A percentile compares a stretch with the other conserved stretches of the same genome.
phyloP scores from a whole-genome alignment of 2,329 filamentous ascomycete species.

The Ophiostoma pallidulum region DNA sequence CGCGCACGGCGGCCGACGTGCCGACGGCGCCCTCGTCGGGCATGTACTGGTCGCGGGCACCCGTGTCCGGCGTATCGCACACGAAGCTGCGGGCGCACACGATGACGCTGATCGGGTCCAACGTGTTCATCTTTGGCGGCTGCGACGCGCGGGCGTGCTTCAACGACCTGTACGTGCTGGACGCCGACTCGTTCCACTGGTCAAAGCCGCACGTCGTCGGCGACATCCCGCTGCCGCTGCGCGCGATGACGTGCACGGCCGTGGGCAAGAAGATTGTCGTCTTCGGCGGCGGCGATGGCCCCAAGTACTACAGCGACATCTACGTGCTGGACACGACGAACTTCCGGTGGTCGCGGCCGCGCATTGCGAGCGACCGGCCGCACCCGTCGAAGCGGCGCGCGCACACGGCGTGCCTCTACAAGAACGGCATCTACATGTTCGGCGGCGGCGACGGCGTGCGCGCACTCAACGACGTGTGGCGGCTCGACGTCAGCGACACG shows the following conservation, averaged over 20 bases:
- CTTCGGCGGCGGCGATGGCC: constrained; percentile 61
- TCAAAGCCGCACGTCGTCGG: constrained; percentile 55
- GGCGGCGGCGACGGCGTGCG: constrained; percentile 62
- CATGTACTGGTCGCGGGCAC: constrained; percentile 64
- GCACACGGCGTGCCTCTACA: constrained; percentile 62
- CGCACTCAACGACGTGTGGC: constrained; percentile 62
- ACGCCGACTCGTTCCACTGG: constrained; percentile 63
- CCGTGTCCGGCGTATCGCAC: constrained; percentile 52
- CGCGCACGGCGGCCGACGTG: constrained; percentile 49
- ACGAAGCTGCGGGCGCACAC: constrained; percentile 57
- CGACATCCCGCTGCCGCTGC: constrained; percentile 53
- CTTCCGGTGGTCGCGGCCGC: constrained; percentile 56
- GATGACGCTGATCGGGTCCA: constrained; percentile 55
- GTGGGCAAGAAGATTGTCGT: constrained; percentile 60
- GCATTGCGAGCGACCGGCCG: constrained; percentile 44
- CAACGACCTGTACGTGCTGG: constrained; percentile 59
- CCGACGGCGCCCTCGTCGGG: constrained; percentile 55
- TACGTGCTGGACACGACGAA: constrained; percentile 64
- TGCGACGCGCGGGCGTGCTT: constrained; percentile 59
- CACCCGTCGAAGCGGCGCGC: constrained; percentile 53
- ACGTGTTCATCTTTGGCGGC: constrained; percentile 59
- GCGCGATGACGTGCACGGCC: constrained; percentile 63
- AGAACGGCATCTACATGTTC: constrained; percentile 63
- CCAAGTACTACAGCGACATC: constrained; percentile 62
- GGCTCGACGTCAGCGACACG: constrained; percentile 58